A percentile compares a stretch with the other conserved stretches of the same genome.
These are phyloP conservation scores for Pseudofabraea citricarpa DNA, from an alignment of 2,329 filamentous ascomycete species.

Conservation along the genomic window DNA sequence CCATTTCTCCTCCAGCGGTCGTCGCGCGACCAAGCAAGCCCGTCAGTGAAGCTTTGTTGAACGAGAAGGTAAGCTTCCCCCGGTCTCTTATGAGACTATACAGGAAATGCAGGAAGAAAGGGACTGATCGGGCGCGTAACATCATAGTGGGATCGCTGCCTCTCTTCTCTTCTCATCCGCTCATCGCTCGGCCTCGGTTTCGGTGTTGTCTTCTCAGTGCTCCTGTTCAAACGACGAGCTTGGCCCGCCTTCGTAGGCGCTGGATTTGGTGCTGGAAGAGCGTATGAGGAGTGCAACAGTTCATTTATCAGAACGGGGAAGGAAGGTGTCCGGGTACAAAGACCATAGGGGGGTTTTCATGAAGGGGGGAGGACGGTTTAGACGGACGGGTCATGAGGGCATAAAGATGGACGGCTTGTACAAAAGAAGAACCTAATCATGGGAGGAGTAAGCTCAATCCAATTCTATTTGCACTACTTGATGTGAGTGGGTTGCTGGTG, in stretches of 20 bases:
- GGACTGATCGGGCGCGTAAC: slow-evolving; percentile 1
- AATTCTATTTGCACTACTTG: background rate
- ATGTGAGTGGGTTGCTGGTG: background rate
- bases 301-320: slow-evolving; percentile 26
- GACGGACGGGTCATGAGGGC: slow-evolving; percentile 1
- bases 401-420: slow-evolving; percentile 16
- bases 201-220: slow-evolving; percentile 96
- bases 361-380: background rate
- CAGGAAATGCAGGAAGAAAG: background rate
- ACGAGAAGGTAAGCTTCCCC: slow-evolving; percentile 77
- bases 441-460: background rate
- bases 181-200: slow-evolving; percentile 94
- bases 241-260: slow-evolving; percentile 96
- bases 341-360: slow-evolving; percentile 12
- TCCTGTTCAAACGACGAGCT: slow-evolving; percentile 95
- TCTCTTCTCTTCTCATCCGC: slow-evolving; percentile 96
- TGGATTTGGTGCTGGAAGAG: slow-evolving; percentile 91
- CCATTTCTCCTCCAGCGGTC: slow-evolving; percentile 52
- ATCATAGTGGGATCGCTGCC: slow-evolving; percentile 90
- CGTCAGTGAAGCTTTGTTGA: slow-evolving; percentile 95
- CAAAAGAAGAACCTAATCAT: slow-evolving; percentile 17
- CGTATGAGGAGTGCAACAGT: slow-evolving; percentile 94
- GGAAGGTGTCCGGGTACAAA: slow-evolving; percentile 23
- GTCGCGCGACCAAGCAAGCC: slow-evolving; percentile 69
- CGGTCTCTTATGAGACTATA: background rate